Conservation (phyloP, 2,329 filamentous ascomycete species). For the Calonectria pseudoreteaudii region DNA sequence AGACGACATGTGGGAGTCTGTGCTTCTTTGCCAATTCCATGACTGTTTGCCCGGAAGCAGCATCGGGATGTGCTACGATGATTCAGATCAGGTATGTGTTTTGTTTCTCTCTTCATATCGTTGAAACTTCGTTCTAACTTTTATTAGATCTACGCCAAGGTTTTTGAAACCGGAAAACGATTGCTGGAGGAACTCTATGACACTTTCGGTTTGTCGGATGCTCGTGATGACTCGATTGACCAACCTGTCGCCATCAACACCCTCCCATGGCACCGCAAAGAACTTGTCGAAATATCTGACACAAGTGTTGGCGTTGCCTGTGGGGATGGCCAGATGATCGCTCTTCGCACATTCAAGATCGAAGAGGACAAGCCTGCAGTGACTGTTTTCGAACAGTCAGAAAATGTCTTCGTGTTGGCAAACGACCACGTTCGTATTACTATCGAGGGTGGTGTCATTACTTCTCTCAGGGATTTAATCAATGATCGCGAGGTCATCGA, state of each 20-base stretch:
- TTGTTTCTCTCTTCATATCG: not conserved
- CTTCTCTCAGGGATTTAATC: conserved; percentile 82
- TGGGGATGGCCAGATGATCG: conserved; percentile 65
- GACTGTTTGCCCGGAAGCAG: conserved; percentile 95
- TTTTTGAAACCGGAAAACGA: conserved; percentile 81
- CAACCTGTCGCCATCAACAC: conserved; percentile 81
- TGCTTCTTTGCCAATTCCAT: conserved; percentile 95
- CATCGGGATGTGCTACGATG: conserved; percentile 98
- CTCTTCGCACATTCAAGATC: conserved; percentile 62
- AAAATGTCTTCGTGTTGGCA: conserved; percentile 79
- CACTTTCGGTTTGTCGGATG: conserved; percentile 71
- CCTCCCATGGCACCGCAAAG: conserved; percentile 84
- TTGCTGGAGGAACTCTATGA: conserved; percentile 77
- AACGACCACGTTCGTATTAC: conserved; percentile 82
- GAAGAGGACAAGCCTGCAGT: conserved; percentile 60
- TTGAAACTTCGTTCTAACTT: conserved; percentile 14
- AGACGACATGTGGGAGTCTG: conserved; percentile 94
- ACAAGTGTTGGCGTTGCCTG: conserved; percentile 66
- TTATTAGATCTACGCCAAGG: conserved; percentile 78
- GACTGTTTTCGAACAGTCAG: conserved; percentile 60
- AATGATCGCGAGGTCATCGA: conserved; percentile 83
- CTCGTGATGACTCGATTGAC: conserved; percentile 53
- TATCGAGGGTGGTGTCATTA: conserved; percentile 81
- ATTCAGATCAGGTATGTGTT: conserved; percentile 79
- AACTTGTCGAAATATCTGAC: conserved; percentile 75